These are phyloP conservation scores for Fonsecaea multimorphosa DNA, from an alignment of 2,329 filamentous ascomycete genomes.

Conservation along the genomic window DNA sequence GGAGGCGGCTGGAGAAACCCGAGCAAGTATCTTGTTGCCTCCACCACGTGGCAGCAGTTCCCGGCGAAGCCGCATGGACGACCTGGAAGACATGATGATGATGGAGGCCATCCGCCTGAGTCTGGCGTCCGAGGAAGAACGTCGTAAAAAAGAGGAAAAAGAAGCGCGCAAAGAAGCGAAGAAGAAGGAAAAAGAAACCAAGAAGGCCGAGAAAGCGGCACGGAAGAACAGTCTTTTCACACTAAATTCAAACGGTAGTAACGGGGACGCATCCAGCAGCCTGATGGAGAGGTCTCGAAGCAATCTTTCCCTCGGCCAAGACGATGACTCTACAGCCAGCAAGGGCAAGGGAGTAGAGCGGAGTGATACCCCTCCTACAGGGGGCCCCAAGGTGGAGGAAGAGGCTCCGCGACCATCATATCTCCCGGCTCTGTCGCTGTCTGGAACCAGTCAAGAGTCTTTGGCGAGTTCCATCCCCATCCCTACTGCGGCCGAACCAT, in stretches of 20 bases:
- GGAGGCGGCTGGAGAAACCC: constrained; percentile 45
- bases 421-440: constrained; percentile 33
- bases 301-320: constrained; percentile 46
- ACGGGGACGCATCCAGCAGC: constrained; percentile 58
- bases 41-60: constrained; percentile 58
- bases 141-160: constrained; percentile 84
- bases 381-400: constrained; percentile 26
- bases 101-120: constrained; percentile 93
- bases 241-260: constrained; percentile 63
- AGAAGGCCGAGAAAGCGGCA: constrained; percentile 71
- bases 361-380: constrained; percentile 35
- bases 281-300: constrained; percentile 46
- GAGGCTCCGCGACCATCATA: constrained; percentile 27
- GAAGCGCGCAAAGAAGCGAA: constrained; percentile 82
- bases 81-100: constrained; percentile 98
- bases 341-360: constrained; percentile 77
- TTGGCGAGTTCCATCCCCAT: constrained; percentile 37
- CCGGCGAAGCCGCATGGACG: constrained; percentile 72
- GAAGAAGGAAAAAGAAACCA: constrained; percentile 81
- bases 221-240: constrained; percentile 66
- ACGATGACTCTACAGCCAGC: constrained; percentile 48
- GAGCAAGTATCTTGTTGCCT: constrained; percentile 43
- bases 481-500: constrained; percentile 55
- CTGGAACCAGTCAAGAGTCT: constrained; percentile 39
- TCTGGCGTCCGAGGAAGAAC: constrained; percentile 89